Evolutionary conservation across 305 asterid genomes (phyloP).

Genomic region (Plantago rigida): DNA sequence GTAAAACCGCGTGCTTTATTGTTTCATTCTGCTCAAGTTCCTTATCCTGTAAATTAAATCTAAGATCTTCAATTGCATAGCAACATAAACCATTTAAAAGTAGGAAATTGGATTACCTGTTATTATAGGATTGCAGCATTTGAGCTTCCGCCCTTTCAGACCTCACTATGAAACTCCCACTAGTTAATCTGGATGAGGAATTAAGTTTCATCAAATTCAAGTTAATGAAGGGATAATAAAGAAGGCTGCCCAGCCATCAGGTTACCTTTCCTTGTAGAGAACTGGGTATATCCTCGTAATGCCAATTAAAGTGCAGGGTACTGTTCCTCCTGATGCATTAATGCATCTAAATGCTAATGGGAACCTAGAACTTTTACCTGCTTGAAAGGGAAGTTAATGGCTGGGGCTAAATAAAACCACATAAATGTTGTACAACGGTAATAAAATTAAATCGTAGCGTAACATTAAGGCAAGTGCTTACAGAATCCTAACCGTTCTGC

Average conservation of each 20-base stretch:
- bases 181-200: conserved; percentile 47
- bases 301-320: conserved; percentile 73
- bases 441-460: conserved; percentile 13
- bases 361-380: conserved; percentile 57
- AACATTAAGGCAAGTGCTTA: conserved; percentile 36
- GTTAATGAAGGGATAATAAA: not conserved
- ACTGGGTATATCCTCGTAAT: conserved; percentile 74
- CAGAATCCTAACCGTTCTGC: conserved; percentile 85
- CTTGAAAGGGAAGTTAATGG: conserved; percentile 23
- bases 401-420: conserved; percentile 27
- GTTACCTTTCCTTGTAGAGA: conserved; percentile 78
- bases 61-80: not conserved
- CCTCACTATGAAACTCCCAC: conserved; percentile 58
- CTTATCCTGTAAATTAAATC: not conserved
- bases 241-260: conserved; percentile 15
- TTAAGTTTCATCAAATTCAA: conserved; percentile 26
- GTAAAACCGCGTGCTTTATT: not conserved
- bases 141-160: conserved; percentile 68
- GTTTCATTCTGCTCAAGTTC: not conserved
- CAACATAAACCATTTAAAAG: conserved; percentile 7
- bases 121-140: conserved; percentile 42
- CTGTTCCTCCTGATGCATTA: conserved; percentile 73
- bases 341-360: conserved; percentile 85
- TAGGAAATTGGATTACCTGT: conserved; percentile 45
- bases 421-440: conserved; percentile 23